Base-by-base conservation (phyloP, 192 early-diverging fungal genomes). In the Entomortierella beljakovae region DNA sequence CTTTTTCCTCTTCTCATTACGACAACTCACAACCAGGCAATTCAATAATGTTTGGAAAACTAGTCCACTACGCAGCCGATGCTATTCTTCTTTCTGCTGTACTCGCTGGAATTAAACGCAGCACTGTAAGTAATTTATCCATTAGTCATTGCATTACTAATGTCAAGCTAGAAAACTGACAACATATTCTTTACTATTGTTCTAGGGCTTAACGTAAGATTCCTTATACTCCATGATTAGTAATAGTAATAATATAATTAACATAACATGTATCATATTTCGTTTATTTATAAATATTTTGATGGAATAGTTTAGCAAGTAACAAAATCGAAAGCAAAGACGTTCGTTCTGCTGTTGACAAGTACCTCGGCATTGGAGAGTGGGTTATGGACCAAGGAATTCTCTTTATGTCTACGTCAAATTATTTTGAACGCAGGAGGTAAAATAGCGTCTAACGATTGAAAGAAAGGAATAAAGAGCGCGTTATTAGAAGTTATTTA, bases 71-170 rank as follows among this genome's bases (percentile, higher is more conserved):
- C 58, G 81, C 84, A 7, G 79, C 81, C 37, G 83, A 88, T 48
- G 86, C 86, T n/a, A 70, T 88, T 16, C 74, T 88, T 15, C 57
- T 88, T 18, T 84, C 84, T 0, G 81, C 84, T 8, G 83, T 86
- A 33, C 79, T 85, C 11, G 84, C 83, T 37, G 87, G 87, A 42
- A 84, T 83, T 70, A 87, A 85, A 33, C 81, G 86, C 25, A 83
- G 72, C 43, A 88, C 81, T 9, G 86, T 85, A 59, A 54, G 54
- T 15, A 8, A 11, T 2, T 15, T 20, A 20, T 46, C 15, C 13
- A 28, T 23, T 16, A 37, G 16, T 7, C 1, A 28, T 64, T 35
- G 34, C 32, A 50, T 51, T 63, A 46, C 11, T 46, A 20, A 46
- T 20, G 3, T 46, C 15, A 20, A 46, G 20, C 43, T 16, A 46